Evolutionary conservation across 306 rosid species (phyloP).

Genomic region (Prunus padus): DNA sequence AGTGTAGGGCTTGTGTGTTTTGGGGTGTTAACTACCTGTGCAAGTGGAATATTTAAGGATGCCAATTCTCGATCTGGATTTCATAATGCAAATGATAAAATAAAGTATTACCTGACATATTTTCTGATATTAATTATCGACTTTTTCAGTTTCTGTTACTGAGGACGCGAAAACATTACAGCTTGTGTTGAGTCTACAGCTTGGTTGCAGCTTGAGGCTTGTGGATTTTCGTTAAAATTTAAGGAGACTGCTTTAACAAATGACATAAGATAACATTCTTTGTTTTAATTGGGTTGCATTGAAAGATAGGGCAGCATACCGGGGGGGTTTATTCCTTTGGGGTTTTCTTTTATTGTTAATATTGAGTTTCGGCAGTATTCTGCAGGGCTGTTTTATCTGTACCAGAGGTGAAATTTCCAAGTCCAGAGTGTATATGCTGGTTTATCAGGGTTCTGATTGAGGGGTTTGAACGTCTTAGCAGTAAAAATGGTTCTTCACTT

Average conservation of each 20-base stretch:
- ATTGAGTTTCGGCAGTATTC: not conserved
- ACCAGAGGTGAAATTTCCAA: not conserved
- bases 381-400: not conserved
- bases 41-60: not conserved
- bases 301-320: not conserved
- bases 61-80: not conserved
- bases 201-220: not conserved
- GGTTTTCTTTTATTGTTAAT: too few species aligned
- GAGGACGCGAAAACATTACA: not conserved
- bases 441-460: not conserved
- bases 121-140: not conserved
- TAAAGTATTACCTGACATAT: not conserved
- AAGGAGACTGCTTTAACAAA: not conserved
- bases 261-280: too few species aligned
- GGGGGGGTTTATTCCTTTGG: not conserved
- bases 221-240: not conserved
- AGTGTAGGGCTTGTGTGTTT: not conserved
- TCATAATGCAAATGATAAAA: not conserved
- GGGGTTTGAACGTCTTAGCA: not conserved
- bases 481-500: not conserved
- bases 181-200: too few species aligned
- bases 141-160: not conserved
- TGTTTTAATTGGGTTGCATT: not conserved
- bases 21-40: not conserved
- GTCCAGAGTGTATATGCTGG: not conserved